Percentiles rank a stretch among this genome's conserved stretches.
Conservation (phyloP, 2,329 filamentous ascomycete genomes). For the Penicillium sumatraense region DNA sequence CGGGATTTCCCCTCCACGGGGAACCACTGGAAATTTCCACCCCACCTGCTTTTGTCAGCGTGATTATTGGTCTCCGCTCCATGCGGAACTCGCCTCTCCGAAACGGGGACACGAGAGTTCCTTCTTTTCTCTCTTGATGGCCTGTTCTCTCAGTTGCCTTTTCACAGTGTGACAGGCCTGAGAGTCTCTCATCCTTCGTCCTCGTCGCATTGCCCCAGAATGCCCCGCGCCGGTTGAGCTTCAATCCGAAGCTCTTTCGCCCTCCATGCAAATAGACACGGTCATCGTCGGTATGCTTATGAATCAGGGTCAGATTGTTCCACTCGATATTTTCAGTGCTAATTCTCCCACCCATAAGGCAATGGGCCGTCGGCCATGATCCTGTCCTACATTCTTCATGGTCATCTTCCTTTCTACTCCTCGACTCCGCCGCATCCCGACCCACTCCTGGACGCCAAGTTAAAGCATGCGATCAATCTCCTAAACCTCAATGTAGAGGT, state of each 20-base stretch:
- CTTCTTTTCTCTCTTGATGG: conserved; percentile 29
- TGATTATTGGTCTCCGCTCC: conserved; percentile 28
- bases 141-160: conserved; percentile 8
- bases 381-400: conserved; percentile 66
- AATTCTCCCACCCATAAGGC: conserved; percentile 45
- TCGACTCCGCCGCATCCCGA: conserved; percentile 59
- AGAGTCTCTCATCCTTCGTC: conserved; percentile 5
- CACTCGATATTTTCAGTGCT: background rate
- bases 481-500: conserved; percentile 53
- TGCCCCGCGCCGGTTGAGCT: conserved; percentile 33
- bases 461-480: conserved; percentile 53
- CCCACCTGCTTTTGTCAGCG: conserved; percentile 36
- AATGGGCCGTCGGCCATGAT: conserved; percentile 67
- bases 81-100: conserved; percentile 1
- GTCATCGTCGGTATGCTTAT: conserved; percentile 49
- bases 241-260: conserved; percentile 30
- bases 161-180: background rate
- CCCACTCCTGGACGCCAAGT: conserved; percentile 59
- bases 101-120: background rate
- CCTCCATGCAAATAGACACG: conserved; percentile 45
- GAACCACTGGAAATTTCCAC: conserved; percentile 8
- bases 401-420: conserved; percentile 62
- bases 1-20: conserved; percentile 1
- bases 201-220: conserved; percentile 35
- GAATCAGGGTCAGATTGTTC: background rate